Evolutionary conservation across 148 eudicot species (phyloP).

Genomic region (Drosera capensis): DNA sequence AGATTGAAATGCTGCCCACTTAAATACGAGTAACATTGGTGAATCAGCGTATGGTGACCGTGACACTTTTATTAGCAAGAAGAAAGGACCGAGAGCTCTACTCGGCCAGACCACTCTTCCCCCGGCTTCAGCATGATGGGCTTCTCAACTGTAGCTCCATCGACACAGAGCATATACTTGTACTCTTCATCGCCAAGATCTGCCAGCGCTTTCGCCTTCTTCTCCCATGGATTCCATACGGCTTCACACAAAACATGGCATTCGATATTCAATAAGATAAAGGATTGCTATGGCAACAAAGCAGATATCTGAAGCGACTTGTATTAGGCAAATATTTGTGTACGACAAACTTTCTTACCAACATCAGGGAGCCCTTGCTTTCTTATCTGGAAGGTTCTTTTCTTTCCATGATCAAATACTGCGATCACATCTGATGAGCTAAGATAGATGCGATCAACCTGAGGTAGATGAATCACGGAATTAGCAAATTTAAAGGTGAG

Average conservation of each 20-base stretch:
- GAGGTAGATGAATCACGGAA: neutral
- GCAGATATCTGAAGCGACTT: neutral
- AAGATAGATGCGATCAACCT: slow-evolving; percentile 76
- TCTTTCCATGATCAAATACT: slow-evolving; percentile 66
- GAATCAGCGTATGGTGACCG: too few relatives aligned
- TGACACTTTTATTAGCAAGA: too few relatives aligned
- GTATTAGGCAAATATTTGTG: too few relatives aligned
- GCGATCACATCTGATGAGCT: slow-evolving; percentile 45
- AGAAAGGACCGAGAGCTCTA: slow-evolving; percentile 39
- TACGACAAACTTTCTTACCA: slow-evolving; percentile 54
- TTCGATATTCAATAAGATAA: neutral
- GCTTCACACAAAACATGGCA: slow-evolving; percentile 13
- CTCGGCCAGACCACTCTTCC: slow-evolving; percentile 64
- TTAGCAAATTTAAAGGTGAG: too few relatives aligned
- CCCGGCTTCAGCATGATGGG: slow-evolving; percentile 62
- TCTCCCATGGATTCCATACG: slow-evolving; percentile 94
- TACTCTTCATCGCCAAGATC: slow-evolving; percentile 72
- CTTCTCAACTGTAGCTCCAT: slow-evolving; percentile 52
- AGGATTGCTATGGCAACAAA: neutral
- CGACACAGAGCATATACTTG: slow-evolving; percentile 69
- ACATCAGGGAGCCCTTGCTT: slow-evolving; percentile 87
- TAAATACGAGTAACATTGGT: too few relatives aligned
- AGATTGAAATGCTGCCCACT: too few relatives aligned
- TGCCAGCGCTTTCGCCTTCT: slow-evolving; percentile 53
- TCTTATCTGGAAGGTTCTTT: slow-evolving; percentile 48